Evolutionary conservation across 2,329 filamentous ascomycete species (phyloP).

Genomic region (Fonsecaea monophora): DNA sequence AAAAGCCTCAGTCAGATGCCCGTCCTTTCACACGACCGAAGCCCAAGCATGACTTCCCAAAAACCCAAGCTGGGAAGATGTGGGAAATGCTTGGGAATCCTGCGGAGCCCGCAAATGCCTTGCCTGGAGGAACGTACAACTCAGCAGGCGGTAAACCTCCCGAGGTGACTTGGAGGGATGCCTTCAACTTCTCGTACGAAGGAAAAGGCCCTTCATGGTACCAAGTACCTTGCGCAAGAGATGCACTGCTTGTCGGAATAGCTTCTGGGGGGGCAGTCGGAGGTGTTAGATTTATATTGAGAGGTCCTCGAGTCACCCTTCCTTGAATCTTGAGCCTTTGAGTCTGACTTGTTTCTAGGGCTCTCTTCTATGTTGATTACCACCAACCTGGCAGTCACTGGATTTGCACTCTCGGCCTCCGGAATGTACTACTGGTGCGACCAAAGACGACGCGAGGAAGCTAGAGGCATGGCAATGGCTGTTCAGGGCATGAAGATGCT

Average conservation of each 20-base stretch:
- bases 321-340: conserved; percentile 24
- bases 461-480: conserved; percentile 81
- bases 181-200: conserved; percentile 61
- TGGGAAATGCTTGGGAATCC: conserved; percentile 57
- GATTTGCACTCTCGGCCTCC: conserved; percentile 73
- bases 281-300: conserved; percentile 73
- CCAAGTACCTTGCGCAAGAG: conserved; percentile 81
- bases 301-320: conserved; percentile 62
- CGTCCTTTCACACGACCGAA: conserved; percentile 37
- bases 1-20: conserved; percentile 19
- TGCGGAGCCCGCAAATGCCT: conserved; percentile 59
- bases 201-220: conserved; percentile 76
- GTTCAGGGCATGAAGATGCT: conserved; percentile 81
- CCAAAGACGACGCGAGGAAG: conserved; percentile 73
- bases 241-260: conserved; percentile 84
- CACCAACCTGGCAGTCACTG: conserved; percentile 84
- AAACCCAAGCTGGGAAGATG: conserved; percentile 56
- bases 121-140: conserved; percentile 64
- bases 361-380: conserved; percentile 28
- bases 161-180: conserved; percentile 51
- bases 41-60: conserved; percentile 51
- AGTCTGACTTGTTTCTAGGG: conserved; percentile 24
- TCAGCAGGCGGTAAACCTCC: conserved; percentile 64
- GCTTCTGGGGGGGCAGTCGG: conserved; percentile 78
- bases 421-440: conserved; percentile 85